These are phyloP conservation scores for Lotmaria passim DNA, from an alignment of 208 protist species.

Conservation along the genomic window DNA sequence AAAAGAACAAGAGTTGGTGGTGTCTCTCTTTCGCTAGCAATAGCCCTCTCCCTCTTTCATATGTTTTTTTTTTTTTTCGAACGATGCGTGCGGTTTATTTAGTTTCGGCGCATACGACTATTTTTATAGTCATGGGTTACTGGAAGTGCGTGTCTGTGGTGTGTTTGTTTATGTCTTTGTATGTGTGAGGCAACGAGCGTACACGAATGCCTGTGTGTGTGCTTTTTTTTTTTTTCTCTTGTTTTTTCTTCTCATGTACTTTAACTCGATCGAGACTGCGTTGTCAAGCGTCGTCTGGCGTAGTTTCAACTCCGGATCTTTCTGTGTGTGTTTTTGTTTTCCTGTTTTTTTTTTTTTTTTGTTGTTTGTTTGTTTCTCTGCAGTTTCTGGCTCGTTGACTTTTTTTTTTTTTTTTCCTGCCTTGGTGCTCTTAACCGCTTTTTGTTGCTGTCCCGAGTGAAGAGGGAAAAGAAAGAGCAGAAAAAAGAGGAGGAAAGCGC, in stretches of 20 bases:
- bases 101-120: too few relatives aligned
- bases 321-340: conserved; percentile 7
- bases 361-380: conserved; percentile 8
- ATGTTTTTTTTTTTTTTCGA: neutral
- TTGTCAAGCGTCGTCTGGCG: too few relatives aligned
- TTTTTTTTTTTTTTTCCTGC: neutral
- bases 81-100: too few relatives aligned
- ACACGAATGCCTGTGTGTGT: neutral
- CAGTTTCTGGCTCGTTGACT: conserved; percentile 14
- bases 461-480: neutral
- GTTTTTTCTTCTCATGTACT: neutral
- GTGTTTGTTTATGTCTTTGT: too few relatives aligned
- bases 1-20: too few relatives aligned
- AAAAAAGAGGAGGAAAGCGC: too few relatives aligned
- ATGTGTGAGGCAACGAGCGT: neutral
- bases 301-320: too few relatives aligned
- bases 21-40: too few relatives aligned
- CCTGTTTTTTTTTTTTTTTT: conserved; percentile 19
- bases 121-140: too few relatives aligned
- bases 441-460: neutral
- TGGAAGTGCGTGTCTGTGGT: too few relatives aligned
- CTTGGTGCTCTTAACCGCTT: neutral
- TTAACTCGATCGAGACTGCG: neutral
- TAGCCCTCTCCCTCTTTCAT: too few relatives aligned
- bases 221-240: conserved; percentile 6